Base-by-base conservation (phyloP, 2,329 filamentous ascomycete genomes). In the Diaporthe longicolla region DNA sequence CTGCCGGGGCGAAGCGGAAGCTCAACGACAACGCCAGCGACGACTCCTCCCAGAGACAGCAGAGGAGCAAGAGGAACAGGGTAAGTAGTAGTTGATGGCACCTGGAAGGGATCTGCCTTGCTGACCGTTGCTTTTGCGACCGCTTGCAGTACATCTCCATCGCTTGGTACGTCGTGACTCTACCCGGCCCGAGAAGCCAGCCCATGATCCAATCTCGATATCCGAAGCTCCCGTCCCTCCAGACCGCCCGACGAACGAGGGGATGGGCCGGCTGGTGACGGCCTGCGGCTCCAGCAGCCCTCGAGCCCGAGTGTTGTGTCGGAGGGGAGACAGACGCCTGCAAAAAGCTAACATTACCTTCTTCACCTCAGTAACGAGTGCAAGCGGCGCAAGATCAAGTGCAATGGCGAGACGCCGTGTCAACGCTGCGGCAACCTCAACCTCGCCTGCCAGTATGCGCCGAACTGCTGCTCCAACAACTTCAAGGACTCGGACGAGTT, bases 401-500 rank as follows among this genome's bases (percentile, higher is more conserved):
- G 92, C 83, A 93, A 93, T 81, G 92, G 92, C 75, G 90, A 93
- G 78, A 89, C 88, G 0, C 89, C 91, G 1, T 94, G 92, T 77
- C 88, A 91, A 74, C 87, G 92, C 73, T 94, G 92, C 78, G 89
- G 91, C 78, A 92, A 92, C 77, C 90, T 93, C 81, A 91, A 90
- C 77, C 85, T 93, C 24, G 83, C 88, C 76, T 93, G 92, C 79
- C 84, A 92, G 58, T 93, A 93, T 83, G 87, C 91, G 8, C 88
- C 90, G 19, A 92, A 92, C 79, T 92, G 91, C 81, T 92, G 90
- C 80, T 85, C 90, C 76, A 95, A 91, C 85, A 95, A 90, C 82
- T 95, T 98, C 88, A 97, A 96, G 82, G 95, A 98, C 79, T 95
- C 95, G 61, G 94, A 97, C 13, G 95, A 98, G 82, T 98, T 95